Evolutionary conservation across 2,329 filamentous ascomycete genomes (phyloP), one percentile per base, ranked within the genome.

Genomic region (Beauveria pseudobassiana): DNA sequence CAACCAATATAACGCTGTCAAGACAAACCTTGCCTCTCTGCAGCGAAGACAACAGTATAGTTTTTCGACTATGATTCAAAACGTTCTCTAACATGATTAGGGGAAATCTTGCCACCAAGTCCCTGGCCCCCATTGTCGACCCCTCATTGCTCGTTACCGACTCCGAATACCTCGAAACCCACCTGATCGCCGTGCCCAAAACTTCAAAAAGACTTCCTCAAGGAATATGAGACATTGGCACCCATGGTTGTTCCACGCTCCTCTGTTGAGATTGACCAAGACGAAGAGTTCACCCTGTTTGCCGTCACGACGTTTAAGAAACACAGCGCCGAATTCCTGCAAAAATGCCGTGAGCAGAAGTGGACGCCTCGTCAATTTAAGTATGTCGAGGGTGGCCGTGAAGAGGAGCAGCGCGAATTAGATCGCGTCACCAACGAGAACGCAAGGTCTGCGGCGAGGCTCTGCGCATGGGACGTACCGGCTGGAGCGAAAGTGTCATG

Each of bases 331-430:
- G 95, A 98, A 69, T 98, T 99, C 70, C 79, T 96, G 63, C 90
- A 95, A 74, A 96, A 96, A 77, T 92, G 88, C 71, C 85, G 95
- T 66, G 95, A 98, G 74, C 87, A 90, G 70, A 91, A 95, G 72
- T 99, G 93, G 91, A 93, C 91, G 46, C 95, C 95, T 2, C 86
- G 95, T 64, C 93, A 97, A 70, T 97, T 93, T 80, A 95, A 93
- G 76, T 91, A 96, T 73, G 88, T 92, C 61, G 89, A 96, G 72
- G 93, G 93, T 26, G 92, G 92, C 14, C 88, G 86, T 70, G 93
- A 97, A 73, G 90, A 93, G 71, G 95, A 99, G 76, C 85, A 89
- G 71, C 87, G 86, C 69, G 93, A 99, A 78, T 81, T 96, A 34
- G 89, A 93, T 68, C 86, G 88, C 63, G 85, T 96, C 54, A 84